phyloP scores from a whole-genome alignment of 2,329 filamentous ascomycete species.

The Teratosphaeria gauchensis region DNA sequence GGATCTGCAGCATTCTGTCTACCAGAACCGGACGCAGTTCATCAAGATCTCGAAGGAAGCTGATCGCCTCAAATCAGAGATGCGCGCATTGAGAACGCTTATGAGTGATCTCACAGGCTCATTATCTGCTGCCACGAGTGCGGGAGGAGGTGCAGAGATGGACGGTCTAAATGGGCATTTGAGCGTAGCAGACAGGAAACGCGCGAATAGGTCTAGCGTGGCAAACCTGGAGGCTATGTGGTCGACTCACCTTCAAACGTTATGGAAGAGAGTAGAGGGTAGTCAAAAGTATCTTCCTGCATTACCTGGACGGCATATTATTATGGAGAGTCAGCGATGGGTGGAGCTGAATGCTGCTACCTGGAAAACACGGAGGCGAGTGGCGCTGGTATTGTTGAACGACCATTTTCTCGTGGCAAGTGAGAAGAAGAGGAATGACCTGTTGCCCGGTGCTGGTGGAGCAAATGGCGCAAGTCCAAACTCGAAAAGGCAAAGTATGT shows the following conservation, averaged over 20 bases:
- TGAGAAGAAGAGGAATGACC: constrained; percentile 59
- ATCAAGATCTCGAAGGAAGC: constrained; percentile 99
- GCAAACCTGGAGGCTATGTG: constrained; percentile 61
- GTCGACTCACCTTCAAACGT: constrained; percentile 59
- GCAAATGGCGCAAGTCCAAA: constrained; percentile 6
- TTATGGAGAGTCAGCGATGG: constrained; percentile 88
- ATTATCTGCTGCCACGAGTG: constrained; percentile 31
- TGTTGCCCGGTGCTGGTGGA: background rate
- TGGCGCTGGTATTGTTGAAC: constrained; percentile 87
- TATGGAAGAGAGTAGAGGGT: constrained; percentile 96
- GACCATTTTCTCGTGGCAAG: constrained; percentile 88
- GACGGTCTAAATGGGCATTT: constrained; percentile 20
- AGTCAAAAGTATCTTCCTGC: constrained; percentile 95
- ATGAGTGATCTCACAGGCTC: constrained; percentile 74
- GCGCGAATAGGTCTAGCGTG: constrained; percentile 83
- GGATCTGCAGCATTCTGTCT: constrained; percentile 89
- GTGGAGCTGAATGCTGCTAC: constrained; percentile 95
- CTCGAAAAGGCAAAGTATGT: constrained; percentile 20
- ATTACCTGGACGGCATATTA: constrained; percentile 79
- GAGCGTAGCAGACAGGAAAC: constrained; percentile 35
- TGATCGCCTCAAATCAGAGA: constrained; percentile 92
- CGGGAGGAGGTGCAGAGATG: background rate
- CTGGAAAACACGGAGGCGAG: constrained; percentile 81
- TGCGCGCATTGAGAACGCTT: constrained; percentile 78
- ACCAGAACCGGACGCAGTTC: constrained; percentile 94